Conservation (phyloP, 2,329 filamentous ascomycete species). For the Paecilomyces variotii region DNA sequence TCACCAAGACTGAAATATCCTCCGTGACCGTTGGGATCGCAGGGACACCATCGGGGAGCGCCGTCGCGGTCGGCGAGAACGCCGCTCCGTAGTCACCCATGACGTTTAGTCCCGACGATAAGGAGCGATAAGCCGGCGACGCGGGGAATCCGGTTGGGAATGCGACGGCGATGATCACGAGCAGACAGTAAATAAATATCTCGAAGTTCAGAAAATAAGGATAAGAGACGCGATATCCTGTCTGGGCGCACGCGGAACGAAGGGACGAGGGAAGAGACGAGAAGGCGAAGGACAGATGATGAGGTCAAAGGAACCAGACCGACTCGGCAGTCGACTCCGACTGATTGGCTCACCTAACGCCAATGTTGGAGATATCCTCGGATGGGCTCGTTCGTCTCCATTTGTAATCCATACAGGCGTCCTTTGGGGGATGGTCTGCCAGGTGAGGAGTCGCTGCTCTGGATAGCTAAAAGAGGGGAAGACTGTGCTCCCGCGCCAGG, state of each 20-base stretch:
- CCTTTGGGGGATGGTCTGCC: background rate
- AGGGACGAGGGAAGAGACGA: background rate
- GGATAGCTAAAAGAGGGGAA: background rate
- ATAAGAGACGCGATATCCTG: background rate
- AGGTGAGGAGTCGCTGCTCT: background rate
- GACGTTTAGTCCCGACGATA: conserved; percentile 5
- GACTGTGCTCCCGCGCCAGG: background rate
- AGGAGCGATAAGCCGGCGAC: conserved; percentile 5
- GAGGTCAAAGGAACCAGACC: background rate
- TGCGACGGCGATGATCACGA: background rate
- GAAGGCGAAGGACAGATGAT: background rate
- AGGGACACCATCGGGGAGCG: conserved; percentile 8
- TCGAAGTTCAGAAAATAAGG: background rate
- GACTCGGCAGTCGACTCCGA: background rate
- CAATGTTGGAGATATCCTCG: background rate
- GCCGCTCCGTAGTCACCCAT: conserved; percentile 28
- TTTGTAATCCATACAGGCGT: background rate
- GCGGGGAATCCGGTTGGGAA: conserved; percentile 2
- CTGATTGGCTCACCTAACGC: background rate
- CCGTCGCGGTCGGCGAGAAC: conserved; percentile 9
- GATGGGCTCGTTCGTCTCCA: background rate
- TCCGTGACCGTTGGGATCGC: conserved; percentile 11
- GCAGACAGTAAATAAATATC: background rate
- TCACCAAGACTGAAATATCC: conserved; percentile 27
- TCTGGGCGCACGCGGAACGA: background rate